Percentiles rank a stretch among this genome's conserved stretches.
These are phyloP conservation scores for Fraxinus angustifolia DNA, from an alignment of 305 asterid genomes.

Conservation along the genomic window DNA sequence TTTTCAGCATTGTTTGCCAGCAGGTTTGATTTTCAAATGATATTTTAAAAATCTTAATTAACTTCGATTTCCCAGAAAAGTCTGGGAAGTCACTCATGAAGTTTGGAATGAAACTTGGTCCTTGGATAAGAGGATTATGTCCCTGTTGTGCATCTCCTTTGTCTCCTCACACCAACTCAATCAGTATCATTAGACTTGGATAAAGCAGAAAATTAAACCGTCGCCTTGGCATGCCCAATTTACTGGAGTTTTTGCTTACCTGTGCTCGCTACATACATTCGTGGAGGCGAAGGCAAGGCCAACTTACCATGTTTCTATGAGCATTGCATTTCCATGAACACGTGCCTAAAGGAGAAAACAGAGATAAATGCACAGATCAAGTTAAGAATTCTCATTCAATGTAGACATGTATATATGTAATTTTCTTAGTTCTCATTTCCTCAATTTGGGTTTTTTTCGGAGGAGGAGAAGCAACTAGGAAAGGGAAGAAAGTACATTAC, in stretches of 20 bases:
- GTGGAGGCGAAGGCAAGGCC: not conserved
- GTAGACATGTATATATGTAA: not conserved
- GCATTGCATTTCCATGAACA: not conserved
- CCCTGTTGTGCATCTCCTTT: not conserved
- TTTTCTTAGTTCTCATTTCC: slow-evolving; percentile 7
- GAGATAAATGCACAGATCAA: not conserved
- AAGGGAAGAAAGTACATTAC: not conserved
- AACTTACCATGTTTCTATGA: not conserved
- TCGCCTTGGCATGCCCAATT: not conserved
- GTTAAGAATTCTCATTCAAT: not conserved
- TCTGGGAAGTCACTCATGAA: not conserved
- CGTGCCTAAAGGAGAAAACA: not conserved
- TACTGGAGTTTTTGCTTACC: slow-evolving; percentile 1
- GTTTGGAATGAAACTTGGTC: slow-evolving; percentile 3
- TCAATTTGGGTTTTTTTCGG: not conserved
- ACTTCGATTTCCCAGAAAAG: not conserved
- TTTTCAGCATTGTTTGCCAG: not conserved
- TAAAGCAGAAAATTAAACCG: not conserved
- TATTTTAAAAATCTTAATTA: not conserved
- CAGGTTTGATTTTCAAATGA: not conserved
- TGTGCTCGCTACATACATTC: not conserved
- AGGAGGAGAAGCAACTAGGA: not conserved
- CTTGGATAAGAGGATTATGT: not conserved
- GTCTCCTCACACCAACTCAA: not conserved
- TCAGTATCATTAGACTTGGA: not conserved